Conservation (phyloP, 139 green algal species). For the Picochlorum sp. region DNA sequence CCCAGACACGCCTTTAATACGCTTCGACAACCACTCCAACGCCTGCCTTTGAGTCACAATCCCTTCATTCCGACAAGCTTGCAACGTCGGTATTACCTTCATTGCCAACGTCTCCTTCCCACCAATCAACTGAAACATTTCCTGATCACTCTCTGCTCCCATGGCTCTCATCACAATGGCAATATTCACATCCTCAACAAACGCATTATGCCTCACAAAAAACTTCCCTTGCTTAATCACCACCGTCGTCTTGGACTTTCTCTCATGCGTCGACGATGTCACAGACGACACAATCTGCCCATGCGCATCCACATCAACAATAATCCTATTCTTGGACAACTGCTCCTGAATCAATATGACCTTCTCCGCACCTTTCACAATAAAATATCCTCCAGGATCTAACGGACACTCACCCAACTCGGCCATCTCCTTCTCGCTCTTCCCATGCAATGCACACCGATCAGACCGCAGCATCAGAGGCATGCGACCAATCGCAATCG, state of each 20-base stretch:
- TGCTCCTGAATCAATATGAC: slow-evolving; percentile 99
- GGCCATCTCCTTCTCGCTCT: slow-evolving; percentile 80
- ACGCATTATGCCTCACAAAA: slow-evolving; percentile 92
- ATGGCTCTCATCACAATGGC: slow-evolving; percentile 89
- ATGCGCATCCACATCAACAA: slow-evolving; percentile 74
- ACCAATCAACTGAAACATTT: slow-evolving; percentile 66
- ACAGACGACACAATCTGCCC: slow-evolving; percentile 60
- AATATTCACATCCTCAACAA: slow-evolving; percentile 86
- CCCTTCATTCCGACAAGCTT: slow-evolving; percentile 65
- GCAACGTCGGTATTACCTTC: slow-evolving; percentile 53
- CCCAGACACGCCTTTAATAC: slow-evolving; percentile 40
- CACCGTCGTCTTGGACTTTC: slow-evolving; percentile 97
- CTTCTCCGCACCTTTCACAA: slow-evolving; percentile 87
- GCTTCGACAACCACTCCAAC: slow-evolving; percentile 82
- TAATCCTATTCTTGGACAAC: slow-evolving; percentile 97
- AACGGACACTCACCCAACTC: slow-evolving; percentile 90
- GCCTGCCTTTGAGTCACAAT: slow-evolving; percentile 85
- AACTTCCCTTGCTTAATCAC: slow-evolving; percentile 73
- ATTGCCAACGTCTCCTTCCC: slow-evolving; percentile 32
- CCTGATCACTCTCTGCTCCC: slow-evolving; percentile 90
- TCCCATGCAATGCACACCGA: slow-evolving; percentile 68
- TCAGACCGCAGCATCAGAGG: slow-evolving; percentile 95
- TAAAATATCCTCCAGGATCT: slow-evolving; percentile 97
- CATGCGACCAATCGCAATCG: slow-evolving; percentile 87
- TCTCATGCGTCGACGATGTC: slow-evolving; percentile 88